These are phyloP conservation scores for Fraxinus sp. DNA, from an alignment of 305 asterid species.

Conservation along the genomic window DNA sequence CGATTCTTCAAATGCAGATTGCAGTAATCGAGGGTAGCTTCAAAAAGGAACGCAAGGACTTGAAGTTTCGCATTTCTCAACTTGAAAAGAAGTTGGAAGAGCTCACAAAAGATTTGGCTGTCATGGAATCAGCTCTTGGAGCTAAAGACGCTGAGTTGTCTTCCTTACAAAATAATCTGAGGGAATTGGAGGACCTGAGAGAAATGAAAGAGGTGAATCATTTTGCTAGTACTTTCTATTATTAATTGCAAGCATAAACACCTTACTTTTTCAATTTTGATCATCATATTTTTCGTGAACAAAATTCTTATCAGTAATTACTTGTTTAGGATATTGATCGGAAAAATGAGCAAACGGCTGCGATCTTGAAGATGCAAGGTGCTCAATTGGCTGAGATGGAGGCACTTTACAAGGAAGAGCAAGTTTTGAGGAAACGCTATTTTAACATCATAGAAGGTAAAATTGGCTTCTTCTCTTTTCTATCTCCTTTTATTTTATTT, in stretches of 20 bases:
- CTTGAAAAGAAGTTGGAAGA: slow-evolving; percentile 78
- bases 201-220: slow-evolving; percentile 90
- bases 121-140: slow-evolving; percentile 53
- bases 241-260: not conserved
- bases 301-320: slow-evolving; percentile 19
- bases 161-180: slow-evolving; percentile 65
- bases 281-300: not conserved
- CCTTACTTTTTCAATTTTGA: not conserved
- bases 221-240: slow-evolving; percentile 17
- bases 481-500: not conserved
- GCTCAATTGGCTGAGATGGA: slow-evolving; percentile 94
- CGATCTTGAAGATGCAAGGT: slow-evolving; percentile 92
- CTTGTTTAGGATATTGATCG: slow-evolving; percentile 74
- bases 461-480: not conserved
- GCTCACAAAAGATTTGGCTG: slow-evolving; percentile 45
- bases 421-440: slow-evolving; percentile 76
- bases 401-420: slow-evolving; percentile 90
- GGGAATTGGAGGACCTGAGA: slow-evolving; percentile 87
- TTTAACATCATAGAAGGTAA: slow-evolving; percentile 93
- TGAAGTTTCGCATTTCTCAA: slow-evolving; percentile 56
- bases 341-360: slow-evolving; percentile 92
- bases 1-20: slow-evolving; percentile 45
- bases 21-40: slow-evolving; percentile 49
- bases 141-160: slow-evolving; percentile 62
- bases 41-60: slow-evolving; percentile 64